Evolutionary conservation across 1,139 yeast genomes (phyloP).

Genomic region (Pichia sp.): DNA sequence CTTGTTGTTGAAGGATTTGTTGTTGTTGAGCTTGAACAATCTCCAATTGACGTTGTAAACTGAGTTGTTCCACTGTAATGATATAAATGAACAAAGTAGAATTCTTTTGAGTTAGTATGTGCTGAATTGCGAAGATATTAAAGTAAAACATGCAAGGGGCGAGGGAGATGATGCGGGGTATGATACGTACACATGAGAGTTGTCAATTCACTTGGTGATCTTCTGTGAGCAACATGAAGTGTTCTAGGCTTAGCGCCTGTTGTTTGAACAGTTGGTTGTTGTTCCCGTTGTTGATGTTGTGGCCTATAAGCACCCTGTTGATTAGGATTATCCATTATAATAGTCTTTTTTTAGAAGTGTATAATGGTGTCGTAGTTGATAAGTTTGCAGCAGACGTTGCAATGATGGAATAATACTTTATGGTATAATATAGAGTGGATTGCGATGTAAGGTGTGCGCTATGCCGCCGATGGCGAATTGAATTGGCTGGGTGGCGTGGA

Average conservation of each 20-base stretch:
- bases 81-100: neutral
- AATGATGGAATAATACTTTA: too few relatives aligned
- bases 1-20: conserved; percentile 46
- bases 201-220: conserved; percentile 94
- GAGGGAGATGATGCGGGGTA: neutral
- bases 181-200: conserved; percentile 63
- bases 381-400: too few relatives aligned
- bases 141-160: conserved; percentile 3
- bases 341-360: too few relatives aligned
- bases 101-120: neutral
- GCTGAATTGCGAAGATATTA: too few relatives aligned
- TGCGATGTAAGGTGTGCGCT: too few relatives aligned
- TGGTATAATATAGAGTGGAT: too few relatives aligned
- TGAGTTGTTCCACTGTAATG: conserved; percentile 66
- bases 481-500: too few relatives aligned
- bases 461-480: too few relatives aligned
- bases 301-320: too few relatives aligned
- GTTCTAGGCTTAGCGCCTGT: conserved; percentile 36
- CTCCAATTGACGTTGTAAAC: conserved; percentile 87
- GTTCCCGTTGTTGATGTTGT: too few relatives aligned
- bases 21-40: conserved; percentile 89
- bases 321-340: too few relatives aligned
- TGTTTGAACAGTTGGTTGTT: conserved; percentile 21
- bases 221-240: conserved; percentile 86
- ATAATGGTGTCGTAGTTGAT: too few relatives aligned